A percentile compares a stretch with the other conserved stretches of the same genome.
Conservation (phyloP, 169 alveolate genomes). For the Cytauxzoon felis region DNA sequence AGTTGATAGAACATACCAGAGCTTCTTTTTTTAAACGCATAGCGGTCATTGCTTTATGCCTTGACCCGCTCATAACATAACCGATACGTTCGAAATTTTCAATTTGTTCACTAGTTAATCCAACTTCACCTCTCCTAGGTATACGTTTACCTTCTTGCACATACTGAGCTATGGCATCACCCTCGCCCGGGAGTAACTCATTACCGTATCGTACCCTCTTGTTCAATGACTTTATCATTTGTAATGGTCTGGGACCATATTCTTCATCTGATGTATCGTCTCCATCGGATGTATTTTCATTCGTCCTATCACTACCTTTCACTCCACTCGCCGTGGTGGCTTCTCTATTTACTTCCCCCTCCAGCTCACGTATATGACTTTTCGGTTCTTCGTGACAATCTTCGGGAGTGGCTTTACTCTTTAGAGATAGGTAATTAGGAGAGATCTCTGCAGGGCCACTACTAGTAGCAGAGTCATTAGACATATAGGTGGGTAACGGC, state of each 20-base stretch:
- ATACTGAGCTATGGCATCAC: slow-evolving; percentile 85
- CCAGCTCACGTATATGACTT: too few relatives aligned
- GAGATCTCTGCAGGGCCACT: too few relatives aligned
- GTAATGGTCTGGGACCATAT: slow-evolving; percentile 62
- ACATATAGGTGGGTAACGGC: too few relatives aligned
- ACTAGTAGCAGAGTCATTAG: too few relatives aligned
- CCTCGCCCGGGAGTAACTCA: slow-evolving; percentile 63
- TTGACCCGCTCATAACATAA: slow-evolving; percentile 90
- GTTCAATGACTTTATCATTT: slow-evolving; percentile 37
- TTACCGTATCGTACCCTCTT: slow-evolving; percentile 21
- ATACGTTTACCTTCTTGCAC: slow-evolving; percentile 83
- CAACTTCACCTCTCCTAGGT: slow-evolving; percentile 88
- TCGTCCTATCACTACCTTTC: not conserved
- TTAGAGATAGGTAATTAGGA: too few relatives aligned
- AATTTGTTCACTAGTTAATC: slow-evolving; percentile 87
- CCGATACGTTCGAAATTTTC: slow-evolving; percentile 85
- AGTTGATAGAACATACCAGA: slow-evolving; percentile 70
- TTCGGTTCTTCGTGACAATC: too few relatives aligned
- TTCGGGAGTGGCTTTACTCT: too few relatives aligned
- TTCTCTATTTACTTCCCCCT: not conserved
- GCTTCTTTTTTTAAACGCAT: slow-evolving; percentile 18
- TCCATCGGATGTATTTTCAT: not conserved
- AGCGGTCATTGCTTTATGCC: slow-evolving; percentile 45
- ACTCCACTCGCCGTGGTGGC: slow-evolving; percentile 4
- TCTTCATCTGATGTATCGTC: slow-evolving; percentile 24